phyloP scores from a whole-genome alignment of 345 rosid genomes.

The Boechera divaricarpa region DNA sequence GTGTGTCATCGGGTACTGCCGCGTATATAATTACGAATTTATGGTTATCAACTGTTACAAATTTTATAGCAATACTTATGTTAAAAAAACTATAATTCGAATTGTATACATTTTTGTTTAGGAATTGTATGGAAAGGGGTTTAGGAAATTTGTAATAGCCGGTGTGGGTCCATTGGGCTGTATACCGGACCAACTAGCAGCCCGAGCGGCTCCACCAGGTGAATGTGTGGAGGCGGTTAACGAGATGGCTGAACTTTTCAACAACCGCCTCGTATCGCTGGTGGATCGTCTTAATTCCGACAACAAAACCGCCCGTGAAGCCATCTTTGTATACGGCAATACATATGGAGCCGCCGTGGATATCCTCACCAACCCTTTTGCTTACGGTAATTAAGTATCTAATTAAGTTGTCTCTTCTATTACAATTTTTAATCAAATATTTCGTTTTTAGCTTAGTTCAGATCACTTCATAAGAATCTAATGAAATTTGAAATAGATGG shows the following conservation, averaged over 20 bases:
- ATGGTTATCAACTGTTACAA: background rate
- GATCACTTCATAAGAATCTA: background rate
- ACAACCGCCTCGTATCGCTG: conserved; percentile 50
- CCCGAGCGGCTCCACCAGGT: conserved; percentile 46
- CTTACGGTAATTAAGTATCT: conserved; percentile 34
- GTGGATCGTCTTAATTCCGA: conserved; percentile 56
- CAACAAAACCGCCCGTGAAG: conserved; percentile 27
- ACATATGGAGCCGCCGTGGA: conserved; percentile 53
- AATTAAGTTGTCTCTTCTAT: background rate
- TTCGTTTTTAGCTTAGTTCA: background rate
- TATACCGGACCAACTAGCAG: conserved; percentile 65
- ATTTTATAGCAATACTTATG: background rate
- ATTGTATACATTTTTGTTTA: conserved; percentile 14
- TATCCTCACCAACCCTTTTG: conserved; percentile 48
- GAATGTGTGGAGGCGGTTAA: conserved; percentile 54
- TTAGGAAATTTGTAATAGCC: conserved; percentile 66
- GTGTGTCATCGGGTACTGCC: background rate
- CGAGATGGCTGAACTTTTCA: conserved; percentile 54
- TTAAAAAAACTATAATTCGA: background rate
- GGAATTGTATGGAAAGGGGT: conserved; percentile 61
- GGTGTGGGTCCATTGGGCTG: conserved; percentile 72
- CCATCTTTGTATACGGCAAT: conserved; percentile 61
- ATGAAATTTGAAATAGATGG: background rate
- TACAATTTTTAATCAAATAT: background rate
- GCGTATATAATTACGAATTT: background rate